Percentiles rank a stretch among this genome's conserved stretches.
These are phyloP conservation scores for Xylaria digitata DNA, from an alignment of 2,329 filamentous ascomycete genomes.

Conservation along the genomic window DNA sequence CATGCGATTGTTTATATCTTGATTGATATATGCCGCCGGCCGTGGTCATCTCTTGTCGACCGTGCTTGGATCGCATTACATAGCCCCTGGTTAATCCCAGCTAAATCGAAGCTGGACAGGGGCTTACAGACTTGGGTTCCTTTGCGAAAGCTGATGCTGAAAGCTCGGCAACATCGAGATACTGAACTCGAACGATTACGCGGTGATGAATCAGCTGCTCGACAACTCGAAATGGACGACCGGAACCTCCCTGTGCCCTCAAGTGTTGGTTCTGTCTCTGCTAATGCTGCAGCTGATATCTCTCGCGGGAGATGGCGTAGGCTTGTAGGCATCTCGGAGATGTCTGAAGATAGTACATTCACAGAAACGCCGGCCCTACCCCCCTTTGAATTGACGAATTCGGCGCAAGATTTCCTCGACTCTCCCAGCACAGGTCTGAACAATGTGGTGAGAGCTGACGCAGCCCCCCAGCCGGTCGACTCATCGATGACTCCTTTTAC, in stretches of 20 bases:
- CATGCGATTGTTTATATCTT: constrained; percentile 63
- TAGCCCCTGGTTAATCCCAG: constrained; percentile 47
- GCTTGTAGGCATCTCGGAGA: constrained; percentile 41
- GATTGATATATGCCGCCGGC: constrained; percentile 54
- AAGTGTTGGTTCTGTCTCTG: constrained; percentile 48
- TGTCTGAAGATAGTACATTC: not conserved
- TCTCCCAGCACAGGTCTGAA: not conserved
- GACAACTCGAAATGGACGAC: constrained; percentile 49
- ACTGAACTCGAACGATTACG: constrained; percentile 52
- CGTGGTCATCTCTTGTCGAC: constrained; percentile 47
- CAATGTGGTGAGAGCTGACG: not conserved
- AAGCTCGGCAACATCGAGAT: constrained; percentile 53
- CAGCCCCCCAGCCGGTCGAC: not conserved
- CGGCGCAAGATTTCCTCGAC: not conserved
- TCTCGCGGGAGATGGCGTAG: constrained; percentile 51
- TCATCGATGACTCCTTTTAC: not conserved
- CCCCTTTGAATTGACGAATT: not conserved
- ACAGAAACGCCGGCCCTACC: not conserved
- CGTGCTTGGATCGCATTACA: constrained; percentile 48
- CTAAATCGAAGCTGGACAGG: constrained; percentile 43
- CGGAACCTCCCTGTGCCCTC: constrained; percentile 43
- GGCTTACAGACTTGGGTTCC: constrained; percentile 56
- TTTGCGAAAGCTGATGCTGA: constrained; percentile 54
- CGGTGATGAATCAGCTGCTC: constrained; percentile 43
- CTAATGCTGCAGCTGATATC: constrained; percentile 40